These are phyloP conservation scores for Nemania bipapillata DNA, from an alignment of 2,329 filamentous ascomycete species.

Conservation along the genomic window DNA sequence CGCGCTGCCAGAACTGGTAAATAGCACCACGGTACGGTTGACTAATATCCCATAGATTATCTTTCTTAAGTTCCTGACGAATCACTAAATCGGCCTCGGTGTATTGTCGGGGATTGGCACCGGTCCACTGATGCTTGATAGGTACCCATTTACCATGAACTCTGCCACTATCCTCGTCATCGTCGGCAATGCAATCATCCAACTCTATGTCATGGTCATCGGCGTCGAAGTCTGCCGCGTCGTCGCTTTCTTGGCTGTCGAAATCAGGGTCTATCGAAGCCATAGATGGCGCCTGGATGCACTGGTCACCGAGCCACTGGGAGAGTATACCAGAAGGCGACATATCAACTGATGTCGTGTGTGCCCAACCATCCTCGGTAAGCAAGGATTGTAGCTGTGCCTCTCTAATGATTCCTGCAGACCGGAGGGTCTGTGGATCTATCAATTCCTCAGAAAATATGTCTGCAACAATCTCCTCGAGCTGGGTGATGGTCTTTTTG, in stretches of 20 bases:
- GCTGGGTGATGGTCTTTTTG: constrained; percentile 47
- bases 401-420: constrained; percentile 68
- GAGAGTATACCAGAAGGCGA: constrained; percentile 55
- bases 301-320: constrained; percentile 67
- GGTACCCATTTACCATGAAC: constrained; percentile 59
- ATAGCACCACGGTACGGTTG: constrained; percentile 67
- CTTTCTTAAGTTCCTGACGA: constrained; percentile 54
- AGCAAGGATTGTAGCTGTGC: constrained; percentile 71
- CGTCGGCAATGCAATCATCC: constrained; percentile 52
- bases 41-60: constrained; percentile 71
- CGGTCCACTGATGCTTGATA: constrained; percentile 57
- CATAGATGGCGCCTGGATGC: constrained; percentile 50
- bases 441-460: constrained; percentile 60
- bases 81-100: constrained; percentile 46
- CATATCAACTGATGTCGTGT: constrained; percentile 19
- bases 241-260: constrained; percentile 53
- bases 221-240: constrained; percentile 69
- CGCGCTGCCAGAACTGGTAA: constrained; percentile 72
- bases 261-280: constrained; percentile 46
- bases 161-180: constrained; percentile 52
- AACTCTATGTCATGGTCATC: constrained; percentile 60
- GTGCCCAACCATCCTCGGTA: constrained; percentile 56
- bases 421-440: constrained; percentile 63
- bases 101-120: constrained; percentile 45
- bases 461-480: constrained; percentile 57